These are phyloP conservation scores for Trypanosoma mega DNA, from an alignment of 208 protist species.

Conservation along the genomic window DNA sequence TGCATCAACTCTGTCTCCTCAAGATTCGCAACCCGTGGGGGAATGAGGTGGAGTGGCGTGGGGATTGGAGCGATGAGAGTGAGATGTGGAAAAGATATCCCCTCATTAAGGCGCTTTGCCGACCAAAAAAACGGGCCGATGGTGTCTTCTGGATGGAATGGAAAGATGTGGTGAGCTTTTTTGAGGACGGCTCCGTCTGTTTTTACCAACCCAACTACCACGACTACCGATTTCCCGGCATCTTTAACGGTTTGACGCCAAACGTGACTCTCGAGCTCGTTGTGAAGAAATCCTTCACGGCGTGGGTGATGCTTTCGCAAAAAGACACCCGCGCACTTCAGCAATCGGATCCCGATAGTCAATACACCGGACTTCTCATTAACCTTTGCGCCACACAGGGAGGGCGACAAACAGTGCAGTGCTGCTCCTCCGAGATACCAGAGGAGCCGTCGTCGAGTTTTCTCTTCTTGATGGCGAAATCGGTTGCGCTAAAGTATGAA, in stretches of 20 bases:
- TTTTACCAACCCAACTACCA: slow-evolving; percentile 48
- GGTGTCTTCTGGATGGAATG: slow-evolving; percentile 79
- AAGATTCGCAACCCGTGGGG: slow-evolving; percentile 78
- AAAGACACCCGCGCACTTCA: slow-evolving; percentile 52
- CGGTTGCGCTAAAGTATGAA: slow-evolving; percentile 35
- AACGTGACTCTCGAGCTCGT: too few relatives aligned
- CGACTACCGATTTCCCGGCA: slow-evolving; percentile 50
- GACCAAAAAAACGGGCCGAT: slow-evolving; percentile 44
- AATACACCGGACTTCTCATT: slow-evolving; percentile 55
- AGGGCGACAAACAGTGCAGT: slow-evolving; percentile 30
- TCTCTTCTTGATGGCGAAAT: slow-evolving; percentile 43
- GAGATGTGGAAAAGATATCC: slow-evolving; percentile 61
- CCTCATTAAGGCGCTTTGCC: slow-evolving; percentile 43
- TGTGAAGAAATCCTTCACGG: too few relatives aligned
- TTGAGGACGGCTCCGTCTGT: slow-evolving; percentile 63
- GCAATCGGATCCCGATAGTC: slow-evolving; percentile 32
- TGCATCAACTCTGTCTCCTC: slow-evolving; percentile 49
- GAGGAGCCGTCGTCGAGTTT: slow-evolving; percentile 43
- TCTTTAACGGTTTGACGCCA: too few relatives aligned
- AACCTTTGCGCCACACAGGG: slow-evolving; percentile 35
- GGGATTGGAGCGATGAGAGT: too few relatives aligned
- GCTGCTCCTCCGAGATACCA: slow-evolving; percentile 36
- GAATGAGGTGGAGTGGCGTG: slow-evolving; percentile 66
- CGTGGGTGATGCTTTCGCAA: slow-evolving; percentile 47
- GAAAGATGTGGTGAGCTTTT: slow-evolving; percentile 63